Base-by-base conservation (phyloP, 441 rosid species). In the Aleurites moluccanus region DNA sequence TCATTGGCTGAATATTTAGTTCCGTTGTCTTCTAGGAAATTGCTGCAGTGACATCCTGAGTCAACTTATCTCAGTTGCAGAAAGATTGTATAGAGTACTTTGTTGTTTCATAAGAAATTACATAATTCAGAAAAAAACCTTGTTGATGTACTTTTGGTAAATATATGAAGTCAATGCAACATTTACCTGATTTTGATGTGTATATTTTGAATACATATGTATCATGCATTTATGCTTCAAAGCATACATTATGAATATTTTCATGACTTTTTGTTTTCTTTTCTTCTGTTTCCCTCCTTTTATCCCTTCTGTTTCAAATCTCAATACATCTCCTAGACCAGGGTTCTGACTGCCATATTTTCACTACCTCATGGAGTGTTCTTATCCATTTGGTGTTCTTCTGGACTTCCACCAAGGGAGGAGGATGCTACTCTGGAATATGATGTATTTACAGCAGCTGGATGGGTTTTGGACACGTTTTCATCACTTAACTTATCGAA, bases 331-430 rank as follows among this genome's bases (percentile, higher is more conserved):
- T 75, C 75, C 75, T 95, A 96, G 98, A 91, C 94, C 67, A 88
- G 85, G 80, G 88, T 91, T 86, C 87, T 96, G 77, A 87, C 95
- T 25, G 94, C 92, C 56, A 85, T 96, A 74, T 94, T 89, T 86
- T 94, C 93, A 73, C 92, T 94, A 76, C 85, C 97, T 75, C 98
- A 90, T 78, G 90, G 89, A 80, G 98, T 91, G 66, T 96, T 96
- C 81, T 80, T 92, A 83, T 86, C 94, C 72, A 84, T 89, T 82
- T 84, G 98, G 96, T 94, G 98, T 78, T 96, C 97, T 72, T 83
- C 98, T 80, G 91, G 89, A 75, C 83, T 88, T 85, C 92, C 97
- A 73, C 77, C 77, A 56, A 88, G 87, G 83, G 99, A 96, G 80
- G 98, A 94, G 80, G 98, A 96, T 83, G 98, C 95, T 69, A 85